Percentiles rank a stretch among this genome's conserved stretches.
Evolutionary conservation across 2,329 filamentous ascomycete species (phyloP).

Genomic region (Ophiostoma ulmi): DNA sequence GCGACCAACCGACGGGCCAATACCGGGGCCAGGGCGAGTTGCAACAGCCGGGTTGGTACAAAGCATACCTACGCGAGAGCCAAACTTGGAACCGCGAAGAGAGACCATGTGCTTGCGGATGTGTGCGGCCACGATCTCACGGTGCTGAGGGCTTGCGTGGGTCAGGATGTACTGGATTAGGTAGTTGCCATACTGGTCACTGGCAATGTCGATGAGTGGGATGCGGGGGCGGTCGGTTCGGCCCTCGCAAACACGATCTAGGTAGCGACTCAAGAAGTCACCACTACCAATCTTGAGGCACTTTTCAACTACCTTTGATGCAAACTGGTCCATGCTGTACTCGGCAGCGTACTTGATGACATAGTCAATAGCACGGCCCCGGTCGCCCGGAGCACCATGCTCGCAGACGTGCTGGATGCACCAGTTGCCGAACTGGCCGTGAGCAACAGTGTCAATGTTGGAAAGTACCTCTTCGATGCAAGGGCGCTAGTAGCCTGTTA

Average conservation of each 20-base stretch:
- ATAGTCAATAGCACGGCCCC: conserved; percentile 89
- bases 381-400: conserved; percentile 85
- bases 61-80: conserved; percentile 96
- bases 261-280: conserved; percentile 87
- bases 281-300: conserved; percentile 91
- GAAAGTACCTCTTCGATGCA: conserved; percentile 94
- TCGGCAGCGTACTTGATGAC: conserved; percentile 89
- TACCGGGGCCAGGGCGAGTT: conserved; percentile 81
- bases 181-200: conserved; percentile 98
- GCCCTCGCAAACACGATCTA: conserved; percentile 89
- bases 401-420: conserved; percentile 99
- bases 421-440: conserved; percentile 99
- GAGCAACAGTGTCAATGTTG: conserved; percentile 93
- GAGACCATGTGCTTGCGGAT: conserved; percentile 99
- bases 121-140: conserved; percentile 86
- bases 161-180: conserved; percentile 95
- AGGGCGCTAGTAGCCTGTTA: conserved; percentile 59
- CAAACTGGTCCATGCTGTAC: conserved; percentile 98
- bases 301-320: conserved; percentile 98
- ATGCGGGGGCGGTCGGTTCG: conserved; percentile 88
- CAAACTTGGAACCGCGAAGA: conserved; percentile 94
- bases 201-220: conserved; percentile 94
- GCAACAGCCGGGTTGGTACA: conserved; percentile 91
- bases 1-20: conserved; percentile 60
- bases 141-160: conserved; percentile 79